Base-by-base conservation (phyloP, 768 basidiomycete species). In the Naganishia onofrii region DNA sequence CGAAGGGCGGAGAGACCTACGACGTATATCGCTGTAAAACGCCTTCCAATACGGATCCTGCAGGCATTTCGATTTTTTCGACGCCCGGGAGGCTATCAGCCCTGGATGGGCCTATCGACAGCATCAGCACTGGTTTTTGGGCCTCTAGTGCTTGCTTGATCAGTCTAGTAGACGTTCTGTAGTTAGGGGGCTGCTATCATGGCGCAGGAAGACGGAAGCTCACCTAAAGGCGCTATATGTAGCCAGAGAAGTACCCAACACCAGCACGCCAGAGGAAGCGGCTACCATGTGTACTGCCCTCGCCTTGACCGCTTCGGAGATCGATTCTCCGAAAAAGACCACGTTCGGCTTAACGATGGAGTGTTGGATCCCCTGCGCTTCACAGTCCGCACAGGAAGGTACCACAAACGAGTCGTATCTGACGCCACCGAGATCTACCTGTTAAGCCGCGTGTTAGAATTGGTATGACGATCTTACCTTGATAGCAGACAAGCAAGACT, bases 171-270 rank as follows among this genome's bases (percentile, higher is more conserved):
- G 13, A 13, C 19, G 0, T 8, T n/a, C n/a, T n/a, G n/a, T n/a
- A 15, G 42, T 55, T 26, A 70, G 51, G 19, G 15, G 9, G 13
- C 3, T 26, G 2, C 29, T 46, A 5, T 36, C 53, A 13, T 15
- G 34, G 31, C n/a, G n/a, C 15, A 15, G 54, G 44, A 8, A 21
- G 53, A 52, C 8, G 28, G n/a, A 64, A 23, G 34, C 82, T 29
- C 73, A 90, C 91, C 91, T 85, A 81, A 89, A 96, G 2, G 93
- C 92, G 7, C 91, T 93, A 81, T 90, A 96, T 0, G 94, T 97
- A 0, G 95, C 93, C 31, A 96, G 86, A 0, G 92, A 93, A 0
- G 93, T 94, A 38, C 94, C 95, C 44, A 95, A 82, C 48, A 95
- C 82, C 54, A 98, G 85, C 0, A 97, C 80, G 54, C 87, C 84